These are phyloP conservation scores for Alloascoidea hylecoeti DNA, from an alignment of 805 yeast species.

Conservation along the genomic window DNA sequence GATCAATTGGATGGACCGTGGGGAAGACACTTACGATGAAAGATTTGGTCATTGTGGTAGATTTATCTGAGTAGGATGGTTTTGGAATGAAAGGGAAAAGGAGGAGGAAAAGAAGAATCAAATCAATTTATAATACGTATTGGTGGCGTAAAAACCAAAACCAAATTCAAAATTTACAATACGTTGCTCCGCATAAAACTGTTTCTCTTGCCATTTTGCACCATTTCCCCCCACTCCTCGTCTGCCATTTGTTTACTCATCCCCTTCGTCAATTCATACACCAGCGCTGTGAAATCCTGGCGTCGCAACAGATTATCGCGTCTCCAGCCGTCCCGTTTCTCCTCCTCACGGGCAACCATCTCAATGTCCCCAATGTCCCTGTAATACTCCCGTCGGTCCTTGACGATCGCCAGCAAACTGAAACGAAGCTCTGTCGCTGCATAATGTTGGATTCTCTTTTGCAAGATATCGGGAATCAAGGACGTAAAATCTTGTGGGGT, in stretches of 20 bases:
- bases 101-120: background rate
- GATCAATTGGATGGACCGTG: background rate
- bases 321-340: conserved; percentile 35
- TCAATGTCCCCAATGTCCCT: conserved; percentile 24
- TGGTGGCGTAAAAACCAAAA: background rate
- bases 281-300: conserved; percentile 37
- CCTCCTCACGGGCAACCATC: conserved; percentile 23
- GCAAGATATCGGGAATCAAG: conserved; percentile 29
- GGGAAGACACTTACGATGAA: too few relatives aligned
- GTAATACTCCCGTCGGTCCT: conserved; percentile 28
- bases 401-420: conserved; percentile 37
- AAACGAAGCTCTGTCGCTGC: conserved; percentile 36
- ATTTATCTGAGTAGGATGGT: too few relatives aligned
- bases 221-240: conserved; percentile 21
- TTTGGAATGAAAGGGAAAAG: too few relatives aligned
- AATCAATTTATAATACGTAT: too few relatives aligned
- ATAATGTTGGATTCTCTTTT: conserved; percentile 30
- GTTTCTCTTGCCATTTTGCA: conserved; percentile 1
- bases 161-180: background rate
- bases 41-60: too few relatives aligned
- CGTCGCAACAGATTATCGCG: conserved; percentile 40
- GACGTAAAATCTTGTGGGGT: conserved; percentile 25
- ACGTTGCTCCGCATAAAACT: background rate
- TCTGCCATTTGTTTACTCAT: conserved; percentile 22
- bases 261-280: conserved; percentile 28